Evolutionary conservation across 768 basidiomycete genomes (phyloP), one percentile per base, ranked within the genome.

Genomic region (Collybia nuda): DNA sequence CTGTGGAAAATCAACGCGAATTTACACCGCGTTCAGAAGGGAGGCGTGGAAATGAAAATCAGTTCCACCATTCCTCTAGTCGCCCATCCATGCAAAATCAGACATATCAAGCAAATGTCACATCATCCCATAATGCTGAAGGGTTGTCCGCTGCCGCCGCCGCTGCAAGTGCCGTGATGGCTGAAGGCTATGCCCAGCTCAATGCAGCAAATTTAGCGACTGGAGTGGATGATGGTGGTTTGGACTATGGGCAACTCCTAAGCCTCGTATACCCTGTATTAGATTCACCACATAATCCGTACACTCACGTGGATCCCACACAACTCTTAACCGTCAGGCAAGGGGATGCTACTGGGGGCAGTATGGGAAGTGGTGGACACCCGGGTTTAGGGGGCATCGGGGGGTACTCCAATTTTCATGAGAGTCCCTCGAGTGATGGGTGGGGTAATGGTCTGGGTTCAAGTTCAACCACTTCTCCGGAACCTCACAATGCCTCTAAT

Each of bases 301-400:
- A 80, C 68, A 90, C 88, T 29, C 86, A 89, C 67, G 89, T 98
- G 52, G 92, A 98, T 71, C 95, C 95, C 6, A 88, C 88, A n/a
- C 92, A 96, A 69, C 89, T 96, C 80, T 64, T 78, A 41, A 59
- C 68, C 22, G 63, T 56, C 44, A 62, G 62, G 17, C 67, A 67
- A 40, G 56, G 50, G 45, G 64, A 67, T 24, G 44, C 48, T 46
- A 44, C 48, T 39, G 43, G 44, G 18, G 57, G 57, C 28, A 53
- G 50, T 35, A 50, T 59, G 21, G 54, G 63, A 9, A 60, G 58
- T 48, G 58, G 58, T 29, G 60, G 57, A 52, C 7, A 6, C 3
- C 32, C 3, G 14, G 32, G 32, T 11, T 14, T 32, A 32, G 74
- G 73, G n/a, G 65, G 71, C 36, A 74, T 77, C 38, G 71, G 73